Percentiles rank a stretch among this genome's conserved stretches.
Evolutionary conservation across 2,329 filamentous ascomycete genomes (phyloP).

Genomic region (Penicillium sp.): DNA sequence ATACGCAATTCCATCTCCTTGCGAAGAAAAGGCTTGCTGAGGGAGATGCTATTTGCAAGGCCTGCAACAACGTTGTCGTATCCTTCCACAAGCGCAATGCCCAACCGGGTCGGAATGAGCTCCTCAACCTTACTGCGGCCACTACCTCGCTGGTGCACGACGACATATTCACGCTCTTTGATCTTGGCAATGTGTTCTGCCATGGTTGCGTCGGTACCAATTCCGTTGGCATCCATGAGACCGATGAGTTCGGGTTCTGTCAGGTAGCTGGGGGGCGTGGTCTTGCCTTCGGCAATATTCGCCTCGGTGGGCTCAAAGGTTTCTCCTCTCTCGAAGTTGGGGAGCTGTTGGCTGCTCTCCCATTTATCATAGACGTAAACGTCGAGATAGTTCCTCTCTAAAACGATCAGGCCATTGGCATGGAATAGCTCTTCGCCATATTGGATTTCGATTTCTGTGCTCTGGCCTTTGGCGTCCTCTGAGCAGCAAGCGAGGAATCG

Average conservation of each 20-base stretch:
- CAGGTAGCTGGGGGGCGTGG: constrained; percentile 76
- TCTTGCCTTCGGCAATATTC: constrained; percentile 87
- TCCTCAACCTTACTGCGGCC: constrained; percentile 63
- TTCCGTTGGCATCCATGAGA: constrained; percentile 97
- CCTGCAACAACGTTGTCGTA: constrained; percentile 94
- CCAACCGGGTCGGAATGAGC: constrained; percentile 88
- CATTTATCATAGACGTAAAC: constrained; percentile 97
- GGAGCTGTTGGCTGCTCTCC: constrained; percentile 81
- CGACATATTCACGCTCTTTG: constrained; percentile 82
- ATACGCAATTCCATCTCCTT: constrained; percentile 98
- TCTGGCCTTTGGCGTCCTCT: constrained; percentile 83
- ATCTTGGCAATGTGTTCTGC: constrained; percentile 97
- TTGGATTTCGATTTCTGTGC: constrained; percentile 78
- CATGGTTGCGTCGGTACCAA: constrained; percentile 98
- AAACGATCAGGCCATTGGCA: constrained; percentile 77
- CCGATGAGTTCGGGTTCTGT: constrained; percentile 95
- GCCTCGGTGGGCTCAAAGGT: constrained; percentile 84
- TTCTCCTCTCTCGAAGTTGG: constrained; percentile 75
- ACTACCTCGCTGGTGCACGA: constrained; percentile 56
- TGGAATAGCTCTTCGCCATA: constrained; percentile 83
- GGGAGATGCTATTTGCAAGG: constrained; percentile 60
- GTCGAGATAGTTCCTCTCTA: constrained; percentile 89
- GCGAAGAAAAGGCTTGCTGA: constrained; percentile 91
- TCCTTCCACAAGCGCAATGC: constrained; percentile 86
- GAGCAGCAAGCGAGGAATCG: constrained; percentile 95